Base-by-base conservation (phyloP, 768 basidiomycete genomes). In the Phylloporus sp. region DNA sequence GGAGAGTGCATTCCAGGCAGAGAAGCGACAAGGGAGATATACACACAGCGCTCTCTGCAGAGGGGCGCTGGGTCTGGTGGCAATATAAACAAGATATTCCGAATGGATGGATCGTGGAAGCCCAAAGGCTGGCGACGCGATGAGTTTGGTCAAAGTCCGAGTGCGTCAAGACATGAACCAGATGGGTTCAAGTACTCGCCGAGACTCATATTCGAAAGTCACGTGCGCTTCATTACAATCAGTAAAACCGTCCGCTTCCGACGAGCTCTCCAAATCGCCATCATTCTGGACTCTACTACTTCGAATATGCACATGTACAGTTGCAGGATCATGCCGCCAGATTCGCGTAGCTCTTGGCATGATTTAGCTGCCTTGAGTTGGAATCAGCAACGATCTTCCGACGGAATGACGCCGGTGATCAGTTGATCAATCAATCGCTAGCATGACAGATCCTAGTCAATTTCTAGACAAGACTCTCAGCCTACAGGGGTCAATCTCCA, bases 71-170 rank as follows among this genome's bases (percentile, higher is more conserved):
- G 47, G 52, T 44, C 42, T 34, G 31, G n/a, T n/a, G n/a, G 34
- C 38, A 50, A 42, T 63, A 63, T 61, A 46, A 48, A 50, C 61
- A 61, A 63, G 52, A 55, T 58, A 35, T 46, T 15, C 29, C 15
- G 44, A 44, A 35, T 43, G 47, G 42, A 35, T 43, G 47, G 38
- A 46, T 45, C 49, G 49, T 51, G 24, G 31, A 39, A 23, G 37
- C 42, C 50, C 49, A 34, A 6, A 34, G 39, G 50, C 32, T 38
- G 46, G 42, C 42, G 43, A 46, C 29, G 43, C 42, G 42, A 46
- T 36, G 23, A 21, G 34, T 23, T 43, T 45, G 33, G 50, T 60
- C 38, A 14, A 20, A 26, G 58, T 29, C 40, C 28, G 28, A 46
- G 48, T 45, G 48, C 47, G 52, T 61, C 55, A 52, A 48, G 61